Evolutionary conservation across 1,284 basidiomycete species (phyloP), one percentile per base, ranked within the genome.

Genomic region (Marasmius sp.): DNA sequence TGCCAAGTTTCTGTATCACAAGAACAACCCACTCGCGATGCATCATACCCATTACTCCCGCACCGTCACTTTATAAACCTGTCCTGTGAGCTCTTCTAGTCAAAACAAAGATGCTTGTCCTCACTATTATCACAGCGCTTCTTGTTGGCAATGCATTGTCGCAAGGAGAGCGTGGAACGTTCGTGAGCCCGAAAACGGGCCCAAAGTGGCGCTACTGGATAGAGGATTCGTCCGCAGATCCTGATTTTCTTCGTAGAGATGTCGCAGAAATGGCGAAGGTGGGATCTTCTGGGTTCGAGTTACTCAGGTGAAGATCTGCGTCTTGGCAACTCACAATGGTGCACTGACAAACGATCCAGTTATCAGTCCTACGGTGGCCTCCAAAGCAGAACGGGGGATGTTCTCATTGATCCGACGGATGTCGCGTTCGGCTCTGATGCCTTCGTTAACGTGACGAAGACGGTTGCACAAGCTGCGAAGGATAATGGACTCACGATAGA

Each of bases 171-270:
- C 58, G 58, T 22, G 62, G 62, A 20, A 57, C 58, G 3, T 63
- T 63, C 33, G 49, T 22, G 11, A 34, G 47, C 39, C 62, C 62
- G 5, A 47, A 39, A 38, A 63, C 62, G 33, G 62, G 62, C 7
- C 58, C 59, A 22, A 63, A 63, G 58, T 66, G 66, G 66, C 62
- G 66, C 5, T 67, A 65, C 37, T 67, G 66, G 64, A 64, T 67
- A n/a, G 64, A 67, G 48, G 66, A 67, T 59, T 60, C 59, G 0
- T 59, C 58, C 5, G 62, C 57, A 6, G 58, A 63, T 18, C 58
- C 59, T 33, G 62, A 67, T 14, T 39, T 61, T 3, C 37, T 67
- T 22, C 62, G 59, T 36, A 59, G 49, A 2, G 66, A 67, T 52
- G 50, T 67, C 27, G 8, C 62, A 1, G 64, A 65, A 47, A 67